phyloP scores from a whole-genome alignment of 495 filamentous ascomycete species.

The Bryoglossum gracile region DNA sequence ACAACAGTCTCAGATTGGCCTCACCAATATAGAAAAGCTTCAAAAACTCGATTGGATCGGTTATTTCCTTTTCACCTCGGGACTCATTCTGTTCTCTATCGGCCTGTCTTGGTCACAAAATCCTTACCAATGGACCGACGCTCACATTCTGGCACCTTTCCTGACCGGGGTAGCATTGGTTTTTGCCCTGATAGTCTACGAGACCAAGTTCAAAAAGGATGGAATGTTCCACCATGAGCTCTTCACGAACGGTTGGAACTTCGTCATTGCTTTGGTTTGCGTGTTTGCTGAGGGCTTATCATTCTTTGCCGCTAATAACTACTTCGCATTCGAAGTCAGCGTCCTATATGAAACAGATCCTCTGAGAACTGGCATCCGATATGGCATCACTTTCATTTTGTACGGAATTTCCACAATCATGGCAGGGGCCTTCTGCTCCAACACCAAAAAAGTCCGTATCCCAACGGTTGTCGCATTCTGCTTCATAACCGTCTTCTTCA shows the following conservation, averaged over 20 bases:
- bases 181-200: conserved; percentile 23
- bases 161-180: conserved; percentile 23
- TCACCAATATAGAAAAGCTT: conserved; percentile 23
- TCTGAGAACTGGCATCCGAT: conserved; percentile 24
- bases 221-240: conserved; percentile 34
- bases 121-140: conserved; percentile 29
- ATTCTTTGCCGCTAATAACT: conserved; percentile 33
- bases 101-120: conserved; percentile 32
- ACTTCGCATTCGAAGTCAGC: conserved; percentile 30
- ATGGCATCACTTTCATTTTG: conserved; percentile 23
- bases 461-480: conserved; percentile 23
- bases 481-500: conserved; percentile 24
- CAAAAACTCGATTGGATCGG: conserved; percentile 31
- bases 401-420: conserved; percentile 15
- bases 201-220: conserved; percentile 27
- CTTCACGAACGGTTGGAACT: conserved; percentile 28
- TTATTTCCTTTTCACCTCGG: conserved; percentile 25
- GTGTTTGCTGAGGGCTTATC: conserved; percentile 30
- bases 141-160: conserved; percentile 28
- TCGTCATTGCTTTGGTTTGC: conserved; percentile 25
- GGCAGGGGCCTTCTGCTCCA: conserved; percentile 25
- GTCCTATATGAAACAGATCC: conserved; percentile 27
- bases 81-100: conserved; percentile 29
- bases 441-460: conserved; percentile 18
- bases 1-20: neutral